A percentile compares a stretch with the other conserved stretches of the same genome.
Conservation (phyloP, 164 flowering plant genomes). For the Cinnamomum chago region DNA sequence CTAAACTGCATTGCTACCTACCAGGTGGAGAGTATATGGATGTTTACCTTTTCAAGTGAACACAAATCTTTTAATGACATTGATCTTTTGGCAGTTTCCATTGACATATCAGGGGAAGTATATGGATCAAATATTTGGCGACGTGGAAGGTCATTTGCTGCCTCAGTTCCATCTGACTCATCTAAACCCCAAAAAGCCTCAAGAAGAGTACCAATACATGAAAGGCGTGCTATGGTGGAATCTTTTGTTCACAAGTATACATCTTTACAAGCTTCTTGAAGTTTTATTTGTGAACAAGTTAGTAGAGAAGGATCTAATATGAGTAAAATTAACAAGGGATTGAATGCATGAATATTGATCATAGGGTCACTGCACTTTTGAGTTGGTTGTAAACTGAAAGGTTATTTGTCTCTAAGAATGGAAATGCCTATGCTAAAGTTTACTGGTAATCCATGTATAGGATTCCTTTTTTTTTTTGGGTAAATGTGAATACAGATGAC, state of each 20-base stretch:
- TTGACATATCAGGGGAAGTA: conserved; percentile 10
- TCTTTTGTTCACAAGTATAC: conserved; percentile 46
- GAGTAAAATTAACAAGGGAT: neutral
- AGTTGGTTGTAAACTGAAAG: too few relatives aligned
- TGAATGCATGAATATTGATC: neutral
- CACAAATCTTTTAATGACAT: conserved; percentile 4
- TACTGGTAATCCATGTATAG: neutral
- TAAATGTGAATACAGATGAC: neutral
- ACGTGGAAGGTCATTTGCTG: conserved; percentile 42
- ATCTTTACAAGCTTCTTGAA: neutral
- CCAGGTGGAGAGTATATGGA: too few relatives aligned
- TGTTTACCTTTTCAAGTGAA: neutral
- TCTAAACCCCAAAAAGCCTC: conserved; percentile 19
- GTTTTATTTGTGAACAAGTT: neutral
- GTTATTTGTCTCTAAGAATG: too few relatives aligned
- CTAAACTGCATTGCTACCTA: neutral
- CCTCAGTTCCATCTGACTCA: conserved; percentile 38
- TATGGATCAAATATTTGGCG: conserved; percentile 18
- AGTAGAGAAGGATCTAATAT: neutral
- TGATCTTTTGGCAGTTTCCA: conserved; percentile 10
- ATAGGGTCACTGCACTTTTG: too few relatives aligned
- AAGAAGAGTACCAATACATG: conserved; percentile 36
- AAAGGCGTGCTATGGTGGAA: conserved; percentile 46
- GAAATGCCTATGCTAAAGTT: neutral
- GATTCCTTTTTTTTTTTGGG: neutral